Evolutionary conservation across 257 asterid species (phyloP).

Genomic region (Osmanthus fragrans): DNA sequence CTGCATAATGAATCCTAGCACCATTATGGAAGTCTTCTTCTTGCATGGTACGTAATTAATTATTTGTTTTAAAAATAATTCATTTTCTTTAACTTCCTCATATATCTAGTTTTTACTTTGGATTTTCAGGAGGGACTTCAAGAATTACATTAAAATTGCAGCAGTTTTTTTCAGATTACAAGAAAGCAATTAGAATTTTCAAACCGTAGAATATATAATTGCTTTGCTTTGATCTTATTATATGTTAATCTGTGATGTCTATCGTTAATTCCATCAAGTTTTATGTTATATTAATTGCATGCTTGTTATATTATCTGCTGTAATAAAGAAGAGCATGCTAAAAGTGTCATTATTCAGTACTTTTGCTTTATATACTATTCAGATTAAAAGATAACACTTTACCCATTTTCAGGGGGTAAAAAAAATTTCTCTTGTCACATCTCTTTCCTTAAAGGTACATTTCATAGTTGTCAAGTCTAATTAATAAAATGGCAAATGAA

Average conservation of each 20-base stretch:
- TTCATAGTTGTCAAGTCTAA: background rate
- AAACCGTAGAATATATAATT: background rate
- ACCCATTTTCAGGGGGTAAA: background rate
- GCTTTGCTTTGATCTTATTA: background rate
- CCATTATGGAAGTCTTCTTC: background rate
- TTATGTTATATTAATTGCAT: background rate
- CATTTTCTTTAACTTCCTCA: background rate
- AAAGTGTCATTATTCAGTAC: background rate
- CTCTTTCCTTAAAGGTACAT: background rate
- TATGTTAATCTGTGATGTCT: background rate
- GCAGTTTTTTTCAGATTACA: background rate
- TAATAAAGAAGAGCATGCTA: background rate
- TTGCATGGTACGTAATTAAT: background rate
- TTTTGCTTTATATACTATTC: background rate
- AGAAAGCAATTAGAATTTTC: background rate
- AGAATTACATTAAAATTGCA: background rate
- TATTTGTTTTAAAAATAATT: background rate
- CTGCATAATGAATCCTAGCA: conserved; percentile 31
- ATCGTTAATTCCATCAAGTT: background rate
- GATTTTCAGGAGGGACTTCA: background rate
- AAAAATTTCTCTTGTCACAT: background rate
- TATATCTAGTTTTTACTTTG: background rate
- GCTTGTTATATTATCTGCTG: background rate
- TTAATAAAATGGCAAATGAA: background rate
- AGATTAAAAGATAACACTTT: background rate